Evolutionary conservation across 352 stramenopile species (phyloP), one percentile per base, ranked within the genome.

Genomic region (Peronospora belbahrii): DNA sequence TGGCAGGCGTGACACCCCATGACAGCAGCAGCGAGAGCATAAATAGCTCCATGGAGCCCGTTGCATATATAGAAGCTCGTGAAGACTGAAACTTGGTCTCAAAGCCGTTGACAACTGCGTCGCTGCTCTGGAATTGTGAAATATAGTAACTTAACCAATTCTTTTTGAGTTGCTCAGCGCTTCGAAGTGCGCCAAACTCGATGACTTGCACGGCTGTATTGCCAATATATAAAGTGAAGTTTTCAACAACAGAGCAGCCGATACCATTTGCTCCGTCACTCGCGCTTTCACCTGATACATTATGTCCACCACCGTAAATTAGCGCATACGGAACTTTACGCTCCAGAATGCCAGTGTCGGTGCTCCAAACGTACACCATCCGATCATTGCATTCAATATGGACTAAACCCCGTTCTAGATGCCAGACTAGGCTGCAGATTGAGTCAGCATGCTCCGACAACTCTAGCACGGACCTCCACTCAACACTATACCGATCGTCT

Each of bases 301-400:
- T 77, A 4, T n/a, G n/a, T n/a, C 68, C 68, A n/a, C 68, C 63
- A 10, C 67, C 70, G 31, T 68, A 69, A 1, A 92, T 32, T 14
- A 92, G 39, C 6, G 70, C 70, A 14, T 38, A 52, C 11, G 81
- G 81, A 7, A 88, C 34, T 2, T 58, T 63, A 24, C 81, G 72
- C 43, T 93, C 82, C 0, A 93, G 32, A 18, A 91, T 70, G 0
- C 82, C 79, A n/a, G 76, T 89, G 14, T 87, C 70, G 0, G 70
- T 61, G 33, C 60, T 88, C 82, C 82, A 93, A 8, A 93, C 69
- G 30, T 88, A 85, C 23, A 87, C 67, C 70, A 89, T 83, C 1
- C 51, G 56, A 52, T 93, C 73, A 38, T 69, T 73, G 34, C 76
- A 93, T 33, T 88, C 79, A 10, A 91, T 60, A 27, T 74, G 49